A percentile compares a stretch with the other conserved stretches of the same genome.
Conservation (phyloP, 2,329 filamentous ascomycete genomes). For the Fusarium sp. region DNA sequence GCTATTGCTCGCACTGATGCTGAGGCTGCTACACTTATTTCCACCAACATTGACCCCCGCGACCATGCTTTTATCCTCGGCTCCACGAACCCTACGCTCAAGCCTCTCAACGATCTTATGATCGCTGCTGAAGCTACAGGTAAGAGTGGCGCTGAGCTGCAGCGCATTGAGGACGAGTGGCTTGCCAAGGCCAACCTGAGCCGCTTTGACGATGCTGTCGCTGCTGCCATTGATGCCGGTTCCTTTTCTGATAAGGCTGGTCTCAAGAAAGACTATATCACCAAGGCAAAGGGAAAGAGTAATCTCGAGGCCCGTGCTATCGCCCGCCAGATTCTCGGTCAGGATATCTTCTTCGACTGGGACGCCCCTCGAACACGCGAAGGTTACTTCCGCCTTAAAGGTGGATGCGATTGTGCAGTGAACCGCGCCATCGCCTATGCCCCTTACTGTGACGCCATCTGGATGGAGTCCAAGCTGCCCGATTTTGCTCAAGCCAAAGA, state of each 20-base stretch:
- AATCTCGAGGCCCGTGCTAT: conserved; percentile 84
- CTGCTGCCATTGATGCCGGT: conserved; percentile 80
- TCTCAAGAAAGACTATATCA: conserved; percentile 74
- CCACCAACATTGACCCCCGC: conserved; percentile 92
- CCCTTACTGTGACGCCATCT: conserved; percentile 94
- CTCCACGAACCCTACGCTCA: conserved; percentile 83
- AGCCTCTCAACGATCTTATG: conserved; percentile 93
- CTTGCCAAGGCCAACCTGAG: conserved; percentile 79
- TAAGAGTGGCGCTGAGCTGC: conserved; percentile 82
- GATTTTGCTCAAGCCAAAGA: conserved; percentile 92
- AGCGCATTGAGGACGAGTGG: conserved; percentile 94
- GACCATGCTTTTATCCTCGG: conserved; percentile 96
- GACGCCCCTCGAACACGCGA: conserved; percentile 92
- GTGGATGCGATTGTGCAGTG: conserved; percentile 90
- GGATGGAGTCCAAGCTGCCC: conserved; percentile 99
- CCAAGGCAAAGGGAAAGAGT: conserved; percentile 81
- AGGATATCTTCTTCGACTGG: conserved; percentile 94
- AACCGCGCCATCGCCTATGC: conserved; percentile 92
- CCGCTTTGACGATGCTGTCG: conserved; percentile 91
- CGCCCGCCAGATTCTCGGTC: conserved; percentile 79
- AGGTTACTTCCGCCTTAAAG: conserved; percentile 93
- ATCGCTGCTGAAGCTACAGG: conserved; percentile 82
- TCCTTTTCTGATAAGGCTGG: conserved; percentile 75
- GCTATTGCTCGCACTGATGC: conserved; percentile 96
- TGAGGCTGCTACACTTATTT: conserved; percentile 97